Conservation (phyloP, 2,329 filamentous ascomycete species). For the Phyllosticta citriasiana region DNA sequence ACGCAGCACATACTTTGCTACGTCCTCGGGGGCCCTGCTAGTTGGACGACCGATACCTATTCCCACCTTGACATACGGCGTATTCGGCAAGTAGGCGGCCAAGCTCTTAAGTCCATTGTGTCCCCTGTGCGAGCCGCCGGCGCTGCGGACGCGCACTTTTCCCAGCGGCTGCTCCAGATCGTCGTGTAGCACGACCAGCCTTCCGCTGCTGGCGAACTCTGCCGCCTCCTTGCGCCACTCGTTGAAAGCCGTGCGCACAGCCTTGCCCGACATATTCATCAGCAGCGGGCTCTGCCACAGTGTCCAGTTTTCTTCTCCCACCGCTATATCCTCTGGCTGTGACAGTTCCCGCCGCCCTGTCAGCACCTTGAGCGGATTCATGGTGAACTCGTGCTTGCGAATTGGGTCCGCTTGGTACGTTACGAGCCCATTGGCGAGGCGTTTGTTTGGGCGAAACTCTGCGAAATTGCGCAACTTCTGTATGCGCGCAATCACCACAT, state of each 20-base stretch:
- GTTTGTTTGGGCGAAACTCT: conserved; percentile 11
- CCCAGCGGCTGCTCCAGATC: conserved; percentile 70
- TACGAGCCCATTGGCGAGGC: conserved; percentile 20
- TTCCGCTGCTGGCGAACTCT: conserved; percentile 21
- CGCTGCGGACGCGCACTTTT: conserved; percentile 49
- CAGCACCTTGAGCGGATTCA: neutral
- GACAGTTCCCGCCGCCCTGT: neutral
- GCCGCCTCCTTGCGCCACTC: conserved; percentile 2
- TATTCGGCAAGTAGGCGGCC: conserved; percentile 19
- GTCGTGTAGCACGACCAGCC: conserved; percentile 75
- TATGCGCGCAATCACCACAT: conserved; percentile 56
- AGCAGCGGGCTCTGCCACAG: conserved; percentile 64
- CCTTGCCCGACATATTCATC: conserved; percentile 78
- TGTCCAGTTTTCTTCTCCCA: conserved; percentile 37
- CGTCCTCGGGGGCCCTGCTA: conserved; percentile 54
- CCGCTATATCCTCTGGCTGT: neutral
- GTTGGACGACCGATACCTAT: conserved; percentile 80
- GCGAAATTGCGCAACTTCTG: conserved; percentile 33
- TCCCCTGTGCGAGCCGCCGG: conserved; percentile 42
- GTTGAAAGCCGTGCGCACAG: conserved; percentile 21
- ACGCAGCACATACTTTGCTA: conserved; percentile 68
- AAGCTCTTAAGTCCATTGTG: conserved; percentile 39
- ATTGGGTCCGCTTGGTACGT: conserved; percentile 8
- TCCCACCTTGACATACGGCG: conserved; percentile 52
- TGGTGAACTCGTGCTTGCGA: neutral